These are phyloP conservation scores for Blumeriella jaapii DNA, from an alignment of 2,329 filamentous ascomycete species.

Conservation along the genomic window DNA sequence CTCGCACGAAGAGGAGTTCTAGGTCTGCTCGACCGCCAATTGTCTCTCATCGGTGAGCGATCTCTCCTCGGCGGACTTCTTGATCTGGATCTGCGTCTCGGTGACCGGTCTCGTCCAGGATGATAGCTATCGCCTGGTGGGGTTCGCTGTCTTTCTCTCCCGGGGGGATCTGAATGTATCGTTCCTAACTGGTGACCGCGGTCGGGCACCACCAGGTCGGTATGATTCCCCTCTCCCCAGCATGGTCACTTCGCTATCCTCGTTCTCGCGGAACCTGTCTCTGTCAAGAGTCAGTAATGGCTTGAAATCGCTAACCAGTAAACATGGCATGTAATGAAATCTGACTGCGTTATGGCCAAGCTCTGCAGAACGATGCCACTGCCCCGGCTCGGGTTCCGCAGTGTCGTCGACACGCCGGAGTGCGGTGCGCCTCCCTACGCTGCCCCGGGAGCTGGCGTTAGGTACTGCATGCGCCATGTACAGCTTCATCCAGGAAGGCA, in stretches of 20 bases:
- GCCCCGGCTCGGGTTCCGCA: too few species aligned
- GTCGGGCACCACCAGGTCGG: slow-evolving; percentile 20
- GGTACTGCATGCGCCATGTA: too few species aligned
- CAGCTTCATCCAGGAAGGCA: too few species aligned
- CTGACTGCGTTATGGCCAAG: too few species aligned
- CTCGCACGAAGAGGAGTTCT: slow-evolving; percentile 23
- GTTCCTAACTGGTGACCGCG: slow-evolving; percentile 21
- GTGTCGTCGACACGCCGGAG: too few species aligned
- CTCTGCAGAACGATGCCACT: too few species aligned
- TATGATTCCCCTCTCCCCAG: slow-evolving; percentile 28
- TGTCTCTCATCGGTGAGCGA: slow-evolving; percentile 22
- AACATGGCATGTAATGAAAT: background rate
- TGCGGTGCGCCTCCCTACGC: too few species aligned
- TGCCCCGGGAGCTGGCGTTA: too few species aligned
- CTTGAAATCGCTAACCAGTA: background rate
- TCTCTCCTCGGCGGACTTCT: slow-evolving; percentile 22
- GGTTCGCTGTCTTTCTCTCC: slow-evolving; percentile 18
- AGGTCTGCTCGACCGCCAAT: slow-evolving; percentile 22
- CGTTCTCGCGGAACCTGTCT: slow-evolving; percentile 12
- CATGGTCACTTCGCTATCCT: slow-evolving; percentile 25
- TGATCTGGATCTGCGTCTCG: slow-evolving; percentile 24
- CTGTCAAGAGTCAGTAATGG: slow-evolving; percentile 9
- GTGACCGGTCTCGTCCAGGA: slow-evolving; percentile 22
- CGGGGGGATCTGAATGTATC: slow-evolving; percentile 16
- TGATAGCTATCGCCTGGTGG: slow-evolving; percentile 23